Conservation (phyloP, 495 filamentous ascomycete species). For the Aspergillus incahuasiensis region DNA sequence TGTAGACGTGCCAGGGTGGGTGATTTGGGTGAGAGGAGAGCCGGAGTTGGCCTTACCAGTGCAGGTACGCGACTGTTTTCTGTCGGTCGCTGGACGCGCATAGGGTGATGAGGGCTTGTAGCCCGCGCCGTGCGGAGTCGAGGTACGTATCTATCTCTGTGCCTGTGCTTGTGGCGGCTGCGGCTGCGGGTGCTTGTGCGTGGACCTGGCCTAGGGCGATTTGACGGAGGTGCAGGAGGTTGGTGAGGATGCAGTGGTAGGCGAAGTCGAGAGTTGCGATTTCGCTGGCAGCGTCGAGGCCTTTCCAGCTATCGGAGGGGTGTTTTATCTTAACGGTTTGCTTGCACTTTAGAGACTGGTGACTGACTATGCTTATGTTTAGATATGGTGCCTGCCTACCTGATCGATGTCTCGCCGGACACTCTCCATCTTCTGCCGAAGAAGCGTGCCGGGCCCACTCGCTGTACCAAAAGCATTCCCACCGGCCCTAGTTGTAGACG, state of each 20-base stretch:
- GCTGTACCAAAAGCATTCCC: neutral
- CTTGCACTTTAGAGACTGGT: too few species aligned
- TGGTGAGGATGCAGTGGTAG: slow-evolving; percentile 21
- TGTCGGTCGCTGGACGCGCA: slow-evolving; percentile 18
- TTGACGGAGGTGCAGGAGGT: slow-evolving; percentile 14
- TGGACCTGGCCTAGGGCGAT: neutral
- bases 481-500: neutral
- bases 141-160: neutral
- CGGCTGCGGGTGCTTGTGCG: neutral
- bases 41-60: slow-evolving; percentile 12
- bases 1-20: too few species aligned
- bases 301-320: slow-evolving; percentile 16
- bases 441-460: neutral
- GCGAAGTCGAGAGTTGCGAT: slow-evolving; percentile 21
- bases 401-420: slow-evolving; percentile 13
- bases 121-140: slow-evolving; percentile 19
- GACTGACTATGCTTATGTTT: too few species aligned
- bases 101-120: slow-evolving; percentile 18
- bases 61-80: slow-evolving; percentile 16
- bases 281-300: slow-evolving; percentile 17
- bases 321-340: slow-evolving; percentile 18
- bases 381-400: too few species aligned
- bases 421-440: slow-evolving; percentile 17
- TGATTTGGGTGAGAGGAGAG: neutral
- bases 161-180: neutral